Percentiles rank a stretch among this genome's conserved stretches.
Evolutionary conservation across 1,284 basidiomycete species (phyloP).

Genomic region (Athelia sp.): DNA sequence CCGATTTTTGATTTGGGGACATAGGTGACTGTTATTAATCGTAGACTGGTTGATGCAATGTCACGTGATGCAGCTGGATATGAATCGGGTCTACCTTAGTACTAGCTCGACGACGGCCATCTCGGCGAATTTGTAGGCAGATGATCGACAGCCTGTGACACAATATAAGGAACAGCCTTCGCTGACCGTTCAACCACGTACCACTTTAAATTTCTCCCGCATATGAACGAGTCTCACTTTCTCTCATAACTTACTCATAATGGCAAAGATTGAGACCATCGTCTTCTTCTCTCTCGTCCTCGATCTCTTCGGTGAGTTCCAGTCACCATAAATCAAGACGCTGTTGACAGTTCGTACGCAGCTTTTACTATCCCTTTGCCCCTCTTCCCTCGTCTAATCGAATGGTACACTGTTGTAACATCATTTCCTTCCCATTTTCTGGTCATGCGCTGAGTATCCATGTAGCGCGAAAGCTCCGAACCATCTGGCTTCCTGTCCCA

Average conservation of each 20-base stretch:
- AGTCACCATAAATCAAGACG: neutral
- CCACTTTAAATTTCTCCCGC: too few species aligned
- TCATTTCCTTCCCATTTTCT: neutral
- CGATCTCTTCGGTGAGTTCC: conserved; percentile 68
- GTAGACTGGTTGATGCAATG: too few species aligned
- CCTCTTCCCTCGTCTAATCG: conserved; percentile 83
- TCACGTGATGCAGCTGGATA: too few species aligned
- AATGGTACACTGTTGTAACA: conserved; percentile 78
- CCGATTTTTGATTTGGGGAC: too few species aligned
- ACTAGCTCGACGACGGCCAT: too few species aligned
- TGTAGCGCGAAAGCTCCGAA: conserved; percentile 65
- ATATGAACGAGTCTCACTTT: neutral
- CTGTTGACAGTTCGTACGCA: conserved; percentile 21
- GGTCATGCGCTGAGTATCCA: neutral
- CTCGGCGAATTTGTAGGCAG: neutral
- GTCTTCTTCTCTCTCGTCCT: conserved; percentile 82
- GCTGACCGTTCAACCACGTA: too few species aligned
- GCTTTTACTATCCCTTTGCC: conserved; percentile 95
- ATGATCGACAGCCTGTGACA: neutral
- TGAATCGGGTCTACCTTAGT: too few species aligned
- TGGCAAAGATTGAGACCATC: conserved; percentile 67
- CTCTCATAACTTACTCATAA: conserved; percentile 20
- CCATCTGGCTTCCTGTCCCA: conserved; percentile 65
- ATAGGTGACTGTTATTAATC: too few species aligned
- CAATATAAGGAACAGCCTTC: too few species aligned